Evolutionary conservation across 257 asterid species (phyloP).

Genomic region (Nicotiana noctiflora): DNA sequence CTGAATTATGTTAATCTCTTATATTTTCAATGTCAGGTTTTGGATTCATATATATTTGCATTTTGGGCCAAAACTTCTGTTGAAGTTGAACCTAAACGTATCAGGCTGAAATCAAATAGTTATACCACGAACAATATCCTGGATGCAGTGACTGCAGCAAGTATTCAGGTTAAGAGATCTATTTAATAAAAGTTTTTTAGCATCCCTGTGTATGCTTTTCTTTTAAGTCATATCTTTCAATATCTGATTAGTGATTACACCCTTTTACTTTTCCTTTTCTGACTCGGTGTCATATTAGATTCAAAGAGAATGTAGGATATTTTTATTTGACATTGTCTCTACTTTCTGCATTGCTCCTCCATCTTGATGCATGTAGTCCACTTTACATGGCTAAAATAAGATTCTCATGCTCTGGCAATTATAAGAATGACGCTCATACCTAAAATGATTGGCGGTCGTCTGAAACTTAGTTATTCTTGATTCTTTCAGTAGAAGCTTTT

Average conservation of each 20-base stretch:
- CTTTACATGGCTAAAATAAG: no score
- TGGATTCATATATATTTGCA: constrained; percentile 77
- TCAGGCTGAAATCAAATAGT: constrained; percentile 75
- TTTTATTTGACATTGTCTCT: background rate
- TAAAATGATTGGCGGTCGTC: background rate
- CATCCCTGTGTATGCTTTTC: background rate
- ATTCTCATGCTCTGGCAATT: background rate
- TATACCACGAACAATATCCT: constrained; percentile 75
- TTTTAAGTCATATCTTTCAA: background rate
- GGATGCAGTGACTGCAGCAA: constrained; percentile 81
- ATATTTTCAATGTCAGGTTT: constrained; percentile 35
- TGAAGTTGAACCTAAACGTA: constrained; percentile 61
- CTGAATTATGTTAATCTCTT: background rate
- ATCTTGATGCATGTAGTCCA: no score
- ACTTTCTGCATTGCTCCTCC: no score
- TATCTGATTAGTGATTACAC: background rate
- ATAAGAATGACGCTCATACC: background rate
- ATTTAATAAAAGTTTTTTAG: background rate
- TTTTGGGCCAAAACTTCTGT: constrained; percentile 75
- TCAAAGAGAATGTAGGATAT: background rate
- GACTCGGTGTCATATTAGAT: background rate
- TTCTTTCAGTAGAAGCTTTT: background rate
- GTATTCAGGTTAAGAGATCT: constrained; percentile 65
- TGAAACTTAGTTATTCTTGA: background rate
- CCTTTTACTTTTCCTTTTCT: background rate